Evolutionary conservation across 352 stramenopile species (phyloP).

Genomic region (Peronospora destructor): DNA sequence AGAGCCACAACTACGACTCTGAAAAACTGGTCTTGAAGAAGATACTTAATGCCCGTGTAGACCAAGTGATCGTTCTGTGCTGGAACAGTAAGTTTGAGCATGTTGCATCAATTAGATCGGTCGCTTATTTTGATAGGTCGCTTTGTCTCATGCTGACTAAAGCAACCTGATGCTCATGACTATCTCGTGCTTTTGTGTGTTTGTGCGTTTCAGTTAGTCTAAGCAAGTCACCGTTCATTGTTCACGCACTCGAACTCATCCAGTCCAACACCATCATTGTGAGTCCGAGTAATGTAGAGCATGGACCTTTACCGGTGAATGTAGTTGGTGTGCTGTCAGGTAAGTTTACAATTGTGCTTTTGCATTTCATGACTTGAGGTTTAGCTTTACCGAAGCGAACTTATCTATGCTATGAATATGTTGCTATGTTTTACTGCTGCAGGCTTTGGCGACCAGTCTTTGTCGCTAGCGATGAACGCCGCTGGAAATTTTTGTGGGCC

Average conservation of each 20-base stretch:
- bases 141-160: neutral
- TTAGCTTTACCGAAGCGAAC: neutral
- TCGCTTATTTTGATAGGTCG: neutral
- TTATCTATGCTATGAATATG: neutral
- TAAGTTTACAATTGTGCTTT: neutral
- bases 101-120: neutral
- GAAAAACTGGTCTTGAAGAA: slow-evolving; percentile 18
- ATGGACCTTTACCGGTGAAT: slow-evolving; percentile 27
- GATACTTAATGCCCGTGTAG: slow-evolving; percentile 11
- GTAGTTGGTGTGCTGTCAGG: slow-evolving; percentile 27
- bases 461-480: slow-evolving; percentile 20
- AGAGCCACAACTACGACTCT: slow-evolving; percentile 7
- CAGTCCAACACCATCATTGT: slow-evolving; percentile 23
- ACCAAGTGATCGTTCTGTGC: slow-evolving; percentile 32
- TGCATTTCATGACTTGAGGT: no score
- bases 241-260: slow-evolving; percentile 21
- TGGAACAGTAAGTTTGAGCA: slow-evolving; percentile 26
- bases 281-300: slow-evolving; percentile 22
- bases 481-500: slow-evolving; percentile 3
- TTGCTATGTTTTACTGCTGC: neutral
- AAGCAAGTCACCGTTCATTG: slow-evolving; percentile 21
- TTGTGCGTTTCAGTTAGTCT: slow-evolving; percentile 16
- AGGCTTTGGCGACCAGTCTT: slow-evolving; percentile 27
- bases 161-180: neutral
- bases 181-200: neutral